Conservation (phyloP, 2,329 filamentous ascomycete species). For the Zasmidium citrigriseum region DNA sequence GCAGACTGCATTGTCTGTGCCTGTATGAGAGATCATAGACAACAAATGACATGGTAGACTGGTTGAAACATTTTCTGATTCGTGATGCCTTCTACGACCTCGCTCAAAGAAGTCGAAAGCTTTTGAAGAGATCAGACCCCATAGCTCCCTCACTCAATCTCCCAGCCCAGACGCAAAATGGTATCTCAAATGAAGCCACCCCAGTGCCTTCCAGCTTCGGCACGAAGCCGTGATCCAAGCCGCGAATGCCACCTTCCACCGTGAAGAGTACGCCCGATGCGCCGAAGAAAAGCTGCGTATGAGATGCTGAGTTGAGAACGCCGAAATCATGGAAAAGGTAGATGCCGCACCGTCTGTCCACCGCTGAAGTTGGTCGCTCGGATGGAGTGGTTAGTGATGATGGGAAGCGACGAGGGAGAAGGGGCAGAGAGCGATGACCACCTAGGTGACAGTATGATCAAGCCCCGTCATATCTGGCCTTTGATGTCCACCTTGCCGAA, state of each 20-base stretch:
- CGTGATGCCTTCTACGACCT: background rate
- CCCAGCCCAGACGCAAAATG: background rate
- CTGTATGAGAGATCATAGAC: too few relatives aligned
- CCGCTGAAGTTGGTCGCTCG: background rate
- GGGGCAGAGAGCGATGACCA: background rate
- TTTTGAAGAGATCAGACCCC: background rate
- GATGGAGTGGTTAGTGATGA: conserved; percentile 5
- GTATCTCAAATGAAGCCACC: background rate
- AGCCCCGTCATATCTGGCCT: conserved; percentile 80
- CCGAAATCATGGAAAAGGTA: too few relatives aligned
- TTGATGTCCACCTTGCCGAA: conserved; percentile 94
- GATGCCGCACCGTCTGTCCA: too few relatives aligned
- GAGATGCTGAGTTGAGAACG: too few relatives aligned
- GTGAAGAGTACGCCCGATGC: background rate
- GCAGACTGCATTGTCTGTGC: too few relatives aligned
- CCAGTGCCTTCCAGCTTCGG: background rate
- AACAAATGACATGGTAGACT: too few relatives aligned
- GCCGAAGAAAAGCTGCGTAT: background rate
- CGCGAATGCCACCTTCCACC: background rate
- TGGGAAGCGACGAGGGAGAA: conserved; percentile 2
- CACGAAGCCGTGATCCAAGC: background rate
- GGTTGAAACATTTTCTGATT: too few relatives aligned
- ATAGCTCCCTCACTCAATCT: background rate
- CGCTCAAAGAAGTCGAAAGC: background rate
- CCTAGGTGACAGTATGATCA: too few relatives aligned